Percentiles rank a stretch among this genome's conserved stretches.
Evolutionary conservation across 495 filamentous ascomycete genomes (phyloP).

Genomic region (Lophiotrema nucula): DNA sequence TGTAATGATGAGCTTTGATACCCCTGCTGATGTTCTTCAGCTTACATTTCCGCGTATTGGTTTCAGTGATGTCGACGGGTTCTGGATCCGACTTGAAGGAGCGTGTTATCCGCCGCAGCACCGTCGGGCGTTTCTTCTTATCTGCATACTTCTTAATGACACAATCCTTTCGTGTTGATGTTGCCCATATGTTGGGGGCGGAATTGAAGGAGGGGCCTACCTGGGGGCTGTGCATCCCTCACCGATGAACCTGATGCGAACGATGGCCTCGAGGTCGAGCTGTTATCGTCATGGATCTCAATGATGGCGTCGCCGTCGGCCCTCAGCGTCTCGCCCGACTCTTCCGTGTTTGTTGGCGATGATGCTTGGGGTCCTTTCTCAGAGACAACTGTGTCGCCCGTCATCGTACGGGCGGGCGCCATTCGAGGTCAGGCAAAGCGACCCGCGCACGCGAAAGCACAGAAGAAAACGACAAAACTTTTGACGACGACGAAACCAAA

Average conservation of each 20-base stretch:
- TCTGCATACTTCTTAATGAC: conserved; percentile 1
- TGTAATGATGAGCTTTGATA: no score
- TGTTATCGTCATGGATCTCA: conserved; percentile 22
- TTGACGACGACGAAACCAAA: background rate
- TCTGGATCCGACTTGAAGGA: conserved; percentile 24
- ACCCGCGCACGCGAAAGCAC: conserved; percentile 1
- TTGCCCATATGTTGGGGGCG: conserved; percentile 12
- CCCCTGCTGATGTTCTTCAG: no score
- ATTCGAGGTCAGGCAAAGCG: conserved; percentile 22
- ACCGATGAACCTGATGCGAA: no score
- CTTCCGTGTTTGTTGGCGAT: conserved; percentile 25
- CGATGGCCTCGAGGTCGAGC: background rate
- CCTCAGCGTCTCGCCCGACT: conserved; percentile 20
- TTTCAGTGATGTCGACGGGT: conserved; percentile 20
- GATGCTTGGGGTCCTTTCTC: conserved; percentile 19
- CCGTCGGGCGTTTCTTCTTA: conserved; percentile 10
- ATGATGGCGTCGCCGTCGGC: conserved; percentile 32
- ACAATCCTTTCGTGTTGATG: background rate
- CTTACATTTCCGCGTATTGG: conserved; percentile 28
- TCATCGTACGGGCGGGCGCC: conserved; percentile 32
- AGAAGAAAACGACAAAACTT: background rate
- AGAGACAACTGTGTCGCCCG: conserved; percentile 28
- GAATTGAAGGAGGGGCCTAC: conserved; percentile 1
- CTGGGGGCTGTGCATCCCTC: conserved; percentile 25
- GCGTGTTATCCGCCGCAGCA: conserved; percentile 23